Conservation (phyloP, 768 basidiomycete genomes). For the Tricholoma sp. region DNA sequence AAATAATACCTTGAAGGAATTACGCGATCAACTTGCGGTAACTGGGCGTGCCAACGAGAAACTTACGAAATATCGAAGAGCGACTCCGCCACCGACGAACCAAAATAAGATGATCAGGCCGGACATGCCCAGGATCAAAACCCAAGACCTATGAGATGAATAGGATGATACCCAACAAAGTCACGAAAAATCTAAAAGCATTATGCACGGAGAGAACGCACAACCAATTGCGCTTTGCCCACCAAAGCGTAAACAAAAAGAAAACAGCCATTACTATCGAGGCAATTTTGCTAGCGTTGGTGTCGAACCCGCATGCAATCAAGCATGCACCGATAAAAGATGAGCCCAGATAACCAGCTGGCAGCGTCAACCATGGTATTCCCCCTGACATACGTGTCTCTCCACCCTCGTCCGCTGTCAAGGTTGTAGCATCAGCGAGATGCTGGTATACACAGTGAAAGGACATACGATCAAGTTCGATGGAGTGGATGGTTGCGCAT, state of each 20-base stretch:
- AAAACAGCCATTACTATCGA: slow-evolving; percentile 76
- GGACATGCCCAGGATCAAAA: slow-evolving; percentile 71
- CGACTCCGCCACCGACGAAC: slow-evolving; percentile 73
- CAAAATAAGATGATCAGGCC: slow-evolving; percentile 79
- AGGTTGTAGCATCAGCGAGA: slow-evolving; percentile 8
- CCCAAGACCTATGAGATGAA: slow-evolving; percentile 58
- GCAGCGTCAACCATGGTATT: slow-evolving; percentile 73
- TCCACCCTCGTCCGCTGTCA: slow-evolving; percentile 80
- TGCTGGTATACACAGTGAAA: background rate
- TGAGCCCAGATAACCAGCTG: slow-evolving; percentile 79
- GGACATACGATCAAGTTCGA: slow-evolving; percentile 79
- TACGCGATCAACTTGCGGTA: background rate
- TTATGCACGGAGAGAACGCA: slow-evolving; percentile 27
- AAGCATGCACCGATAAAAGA: slow-evolving; percentile 83
- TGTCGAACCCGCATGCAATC: slow-evolving; percentile 86
- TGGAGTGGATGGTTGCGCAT: slow-evolving; percentile 80
- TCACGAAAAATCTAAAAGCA: background rate
- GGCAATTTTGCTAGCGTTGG: slow-evolving; percentile 83
- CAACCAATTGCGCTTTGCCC: slow-evolving; percentile 75
- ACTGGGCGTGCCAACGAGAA: background rate
- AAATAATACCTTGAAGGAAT: slow-evolving; percentile 56
- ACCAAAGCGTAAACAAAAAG: slow-evolving; percentile 87
- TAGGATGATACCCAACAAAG: background rate
- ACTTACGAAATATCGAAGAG: slow-evolving; percentile 71
- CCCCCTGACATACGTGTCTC: slow-evolving; percentile 86